Conservation (phyloP, 2,329 filamentous ascomycete species). For the Diplodia seriata region DNA sequence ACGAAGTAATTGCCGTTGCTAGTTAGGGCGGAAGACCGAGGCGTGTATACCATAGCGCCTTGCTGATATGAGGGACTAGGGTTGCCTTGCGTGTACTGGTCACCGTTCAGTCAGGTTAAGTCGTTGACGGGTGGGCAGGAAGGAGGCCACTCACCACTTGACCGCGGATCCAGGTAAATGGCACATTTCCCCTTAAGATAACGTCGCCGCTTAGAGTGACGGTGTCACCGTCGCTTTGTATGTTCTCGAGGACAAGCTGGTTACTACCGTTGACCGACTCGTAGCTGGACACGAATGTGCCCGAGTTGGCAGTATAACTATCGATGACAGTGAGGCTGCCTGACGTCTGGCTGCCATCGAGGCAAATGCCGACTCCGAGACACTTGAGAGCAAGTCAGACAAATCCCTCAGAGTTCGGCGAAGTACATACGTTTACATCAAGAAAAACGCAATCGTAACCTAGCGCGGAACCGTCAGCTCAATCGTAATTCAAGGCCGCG, state of each 20-base stretch:
- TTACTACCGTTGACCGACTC: slow-evolving; percentile 13
- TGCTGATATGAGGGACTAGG: slow-evolving; percentile 1
- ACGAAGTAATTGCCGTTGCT: slow-evolving; percentile 15
- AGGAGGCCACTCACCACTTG: not conserved
- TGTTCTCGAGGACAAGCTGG: slow-evolving; percentile 31
- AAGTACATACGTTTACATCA: slow-evolving; percentile 1
- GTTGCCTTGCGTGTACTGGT: slow-evolving; percentile 7
- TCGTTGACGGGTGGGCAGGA: too few relatives aligned
- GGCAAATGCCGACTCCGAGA: slow-evolving; percentile 10
- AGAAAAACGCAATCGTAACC: slow-evolving; percentile 17
- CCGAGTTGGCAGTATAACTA: not conserved
- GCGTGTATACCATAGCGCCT: not conserved
- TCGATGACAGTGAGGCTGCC: slow-evolving; percentile 27
- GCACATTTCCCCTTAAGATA: slow-evolving; percentile 14
- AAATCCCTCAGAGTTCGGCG: not conserved
- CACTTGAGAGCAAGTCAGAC: slow-evolving; percentile 2
- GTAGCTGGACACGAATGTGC: slow-evolving; percentile 21
- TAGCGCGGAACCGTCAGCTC: not conserved
- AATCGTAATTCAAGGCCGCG: not conserved
- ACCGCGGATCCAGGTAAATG: slow-evolving; percentile 25
- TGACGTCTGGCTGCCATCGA: slow-evolving; percentile 12
- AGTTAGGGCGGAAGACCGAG: not conserved
- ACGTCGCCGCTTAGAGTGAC: not conserved
- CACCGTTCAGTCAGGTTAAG: not conserved
- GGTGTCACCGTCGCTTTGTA: slow-evolving; percentile 15